Base-by-base conservation (phyloP, 768 basidiomycete genomes). In the Boletus rubescentipes region DNA sequence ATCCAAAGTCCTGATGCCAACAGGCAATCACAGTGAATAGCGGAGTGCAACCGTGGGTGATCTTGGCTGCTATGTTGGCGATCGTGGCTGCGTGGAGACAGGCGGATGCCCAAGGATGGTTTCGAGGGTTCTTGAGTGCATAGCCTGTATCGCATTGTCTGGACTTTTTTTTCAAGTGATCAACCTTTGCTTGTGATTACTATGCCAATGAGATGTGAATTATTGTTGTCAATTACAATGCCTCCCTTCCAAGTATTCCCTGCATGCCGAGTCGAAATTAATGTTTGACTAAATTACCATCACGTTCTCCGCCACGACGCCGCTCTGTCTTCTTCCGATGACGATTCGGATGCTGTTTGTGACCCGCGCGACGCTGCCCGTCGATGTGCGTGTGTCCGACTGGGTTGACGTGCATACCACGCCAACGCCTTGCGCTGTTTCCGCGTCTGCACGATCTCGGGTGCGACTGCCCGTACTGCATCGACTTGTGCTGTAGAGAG, bases 371-470 rank as follows among this genome's bases (percentile, higher is more conserved):
- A 60, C 12, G 53, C 5, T 30, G 54, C 18, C 26, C 46, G 36
- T 5, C 26, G 8, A 40, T 26, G 26, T 26, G 26, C 26, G 4
- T 26, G 26, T 31, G 12, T 20, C 5, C n/a, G 35, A 16, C 6
- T 14, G 38, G 44, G 23, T 4, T 54, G 54, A 8, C 57, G 62
- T 9, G 46, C 49, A 12, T 49, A 54, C 69, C 69, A 70, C 5
- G 46, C 61, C 16, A 20, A 14, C 20, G 70, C 49, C 31, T 66
- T 70, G 58, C 66, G 69, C 45, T 58, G 66, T 44, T 39, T 68
- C 11, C 58, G 58, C 30, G 55, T 63, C 56, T 50, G 59, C 29
- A 72, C 43, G 37, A 70, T 48, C 58, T 71, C 70, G 21, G 69
- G 69, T 20, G 47, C 70, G 20, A 45, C 35, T 3, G 36, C 45